Conservation (phyloP, 768 basidiomycete species). For the Amanita rubescens region DNA sequence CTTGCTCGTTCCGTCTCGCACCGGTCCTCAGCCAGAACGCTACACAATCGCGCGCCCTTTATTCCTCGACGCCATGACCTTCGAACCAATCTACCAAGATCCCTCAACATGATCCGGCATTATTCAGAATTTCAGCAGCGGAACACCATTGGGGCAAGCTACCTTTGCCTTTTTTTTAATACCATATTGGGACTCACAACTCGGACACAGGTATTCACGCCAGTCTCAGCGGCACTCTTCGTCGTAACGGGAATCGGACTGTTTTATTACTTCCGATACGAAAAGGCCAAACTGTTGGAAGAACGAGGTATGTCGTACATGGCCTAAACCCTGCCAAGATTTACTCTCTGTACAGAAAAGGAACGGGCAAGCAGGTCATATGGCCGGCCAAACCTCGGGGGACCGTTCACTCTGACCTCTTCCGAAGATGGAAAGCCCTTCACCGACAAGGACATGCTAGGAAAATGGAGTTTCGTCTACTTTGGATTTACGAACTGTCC, state of each 20-base stretch:
- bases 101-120: background rate
- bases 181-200: background rate
- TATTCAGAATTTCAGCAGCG: slow-evolving; percentile 25
- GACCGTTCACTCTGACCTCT: slow-evolving; percentile 68
- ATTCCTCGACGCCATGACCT: background rate
- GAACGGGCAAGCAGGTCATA: slow-evolving; percentile 66
- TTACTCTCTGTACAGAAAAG: slow-evolving; percentile 41
- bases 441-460: slow-evolving; percentile 76
- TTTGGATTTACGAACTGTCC: slow-evolving; percentile 99
- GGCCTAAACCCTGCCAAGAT: background rate
- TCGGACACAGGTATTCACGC: slow-evolving; percentile 77
- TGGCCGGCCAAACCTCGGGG: slow-evolving; percentile 86
- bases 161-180: background rate
- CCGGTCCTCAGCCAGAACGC: background rate
- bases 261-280: slow-evolving; percentile 81
- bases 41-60: background rate
- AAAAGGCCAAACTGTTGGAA: slow-evolving; percentile 74
- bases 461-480: slow-evolving; percentile 88
- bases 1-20: background rate
- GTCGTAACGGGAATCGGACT: slow-evolving; percentile 76
- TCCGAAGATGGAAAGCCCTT: slow-evolving; percentile 63
- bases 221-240: slow-evolving; percentile 76
- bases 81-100: background rate
- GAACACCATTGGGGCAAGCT: slow-evolving; percentile 28
- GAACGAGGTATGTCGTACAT: slow-evolving; percentile 54